Evolutionary conservation across 2,329 filamentous ascomycete genomes (phyloP).

Genomic region (Cladosporium austrohemisphaericum): DNA sequence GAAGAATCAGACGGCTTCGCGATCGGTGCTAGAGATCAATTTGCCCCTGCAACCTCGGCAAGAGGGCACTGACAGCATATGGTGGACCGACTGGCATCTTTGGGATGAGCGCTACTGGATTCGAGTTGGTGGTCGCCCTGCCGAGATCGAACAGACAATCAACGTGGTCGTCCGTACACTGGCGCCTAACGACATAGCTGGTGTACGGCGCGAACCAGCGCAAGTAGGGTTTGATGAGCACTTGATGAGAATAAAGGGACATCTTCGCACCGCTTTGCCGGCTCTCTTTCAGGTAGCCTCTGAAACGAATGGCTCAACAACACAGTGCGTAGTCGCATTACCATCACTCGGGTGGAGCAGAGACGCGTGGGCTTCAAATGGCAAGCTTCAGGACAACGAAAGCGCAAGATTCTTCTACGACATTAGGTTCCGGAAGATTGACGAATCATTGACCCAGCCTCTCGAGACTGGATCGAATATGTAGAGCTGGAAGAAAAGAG

Average conservation of each 20-base stretch:
- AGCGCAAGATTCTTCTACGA: slow-evolving; percentile 21
- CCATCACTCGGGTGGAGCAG: slow-evolving; percentile 28
- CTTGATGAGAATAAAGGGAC: slow-evolving; percentile 30
- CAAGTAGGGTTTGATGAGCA: neutral
- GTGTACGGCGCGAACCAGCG: neutral
- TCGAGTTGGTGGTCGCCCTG: slow-evolving; percentile 33
- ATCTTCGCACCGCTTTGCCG: slow-evolving; percentile 42
- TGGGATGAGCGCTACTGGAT: slow-evolving; percentile 59
- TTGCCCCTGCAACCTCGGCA: neutral
- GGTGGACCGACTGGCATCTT: slow-evolving; percentile 38
- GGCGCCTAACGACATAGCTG: slow-evolving; percentile 27
- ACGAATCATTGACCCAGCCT: neutral
- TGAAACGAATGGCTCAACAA: slow-evolving; percentile 1
- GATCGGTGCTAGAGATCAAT: neutral
- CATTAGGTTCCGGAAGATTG: slow-evolving; percentile 19
- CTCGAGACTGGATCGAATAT: neutral
- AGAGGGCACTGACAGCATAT: neutral
- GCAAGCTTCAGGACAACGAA: neutral
- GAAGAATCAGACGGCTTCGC: neutral
- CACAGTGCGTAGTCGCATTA: slow-evolving; percentile 27
- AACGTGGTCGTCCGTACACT: slow-evolving; percentile 39
- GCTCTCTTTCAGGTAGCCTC: slow-evolving; percentile 17
- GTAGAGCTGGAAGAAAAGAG: neutral
- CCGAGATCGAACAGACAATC: neutral
- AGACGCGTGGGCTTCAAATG: slow-evolving; percentile 12